Conservation (phyloP, 2,329 filamentous ascomycete species). For the Teratosphaeriaceae sp. region DNA sequence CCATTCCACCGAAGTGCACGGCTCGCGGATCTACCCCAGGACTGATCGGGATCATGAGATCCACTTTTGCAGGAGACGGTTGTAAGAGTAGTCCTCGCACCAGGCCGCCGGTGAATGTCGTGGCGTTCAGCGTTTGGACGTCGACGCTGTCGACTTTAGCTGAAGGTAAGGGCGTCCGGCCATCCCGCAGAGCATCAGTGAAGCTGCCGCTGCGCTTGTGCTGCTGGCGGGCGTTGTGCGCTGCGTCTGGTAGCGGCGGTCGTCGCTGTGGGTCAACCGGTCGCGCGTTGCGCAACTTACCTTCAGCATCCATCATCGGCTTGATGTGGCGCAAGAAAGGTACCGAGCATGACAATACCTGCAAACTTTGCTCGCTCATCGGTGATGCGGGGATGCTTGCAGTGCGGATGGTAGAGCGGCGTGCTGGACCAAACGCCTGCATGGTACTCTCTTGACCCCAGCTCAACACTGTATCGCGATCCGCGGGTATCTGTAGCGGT, state of each 20-base stretch:
- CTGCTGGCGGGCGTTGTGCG: slow-evolving; percentile 34
- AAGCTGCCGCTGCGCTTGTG: slow-evolving; percentile 86
- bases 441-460: neutral
- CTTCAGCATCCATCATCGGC: slow-evolving; percentile 6
- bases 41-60: slow-evolving; percentile 44
- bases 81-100: slow-evolving; percentile 81
- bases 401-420: slow-evolving; percentile 13
- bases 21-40: slow-evolving; percentile 39
- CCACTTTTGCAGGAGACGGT: slow-evolving; percentile 74
- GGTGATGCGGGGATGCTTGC: slow-evolving; percentile 37
- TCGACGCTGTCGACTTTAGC: slow-evolving; percentile 36
- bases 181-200: slow-evolving; percentile 72
- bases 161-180: slow-evolving; percentile 48
- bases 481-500: slow-evolving; percentile 5
- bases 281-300: slow-evolving; percentile 4
- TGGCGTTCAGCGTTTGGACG: slow-evolving; percentile 44
- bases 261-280: slow-evolving; percentile 9
- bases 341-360: slow-evolving; percentile 55
- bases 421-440: neutral
- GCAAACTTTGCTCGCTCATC: slow-evolving; percentile 46
- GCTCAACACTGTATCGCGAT: neutral
- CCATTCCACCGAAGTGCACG: slow-evolving; percentile 6
- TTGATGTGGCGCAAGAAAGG: slow-evolving; percentile 33
- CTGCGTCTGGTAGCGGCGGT: slow-evolving; percentile 8
- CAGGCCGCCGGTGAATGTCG: slow-evolving; percentile 71